Conservation (phyloP, 768 basidiomycete species). For the Gymnopilus dilepis region DNA sequence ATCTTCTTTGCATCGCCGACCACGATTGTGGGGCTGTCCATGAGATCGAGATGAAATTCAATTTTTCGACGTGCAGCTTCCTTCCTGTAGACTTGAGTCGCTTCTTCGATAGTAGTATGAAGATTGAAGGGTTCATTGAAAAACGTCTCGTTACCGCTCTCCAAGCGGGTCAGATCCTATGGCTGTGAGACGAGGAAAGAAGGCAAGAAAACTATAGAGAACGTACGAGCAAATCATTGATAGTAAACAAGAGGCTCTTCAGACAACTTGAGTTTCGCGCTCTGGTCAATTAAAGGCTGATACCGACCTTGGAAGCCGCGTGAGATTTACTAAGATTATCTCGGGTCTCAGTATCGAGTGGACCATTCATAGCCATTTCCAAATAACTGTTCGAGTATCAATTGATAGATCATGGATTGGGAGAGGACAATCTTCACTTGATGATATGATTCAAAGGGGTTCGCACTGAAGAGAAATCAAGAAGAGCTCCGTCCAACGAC, state of each 20-base stretch:
- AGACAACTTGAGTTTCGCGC: no score
- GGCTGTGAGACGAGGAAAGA: not conserved
- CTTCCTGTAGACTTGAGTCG: constrained; percentile 62
- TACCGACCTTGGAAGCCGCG: constrained; percentile 70
- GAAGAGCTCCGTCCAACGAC: not conserved
- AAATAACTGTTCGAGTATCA: constrained; percentile 55
- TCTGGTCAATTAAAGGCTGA: not conserved
- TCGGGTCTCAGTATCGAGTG: constrained; percentile 72
- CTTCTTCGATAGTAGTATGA: constrained; percentile 61
- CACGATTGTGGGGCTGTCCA: constrained; percentile 59
- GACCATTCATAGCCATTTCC: constrained; percentile 80
- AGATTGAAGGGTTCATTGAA: constrained; percentile 82
- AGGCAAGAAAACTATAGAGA: not conserved
- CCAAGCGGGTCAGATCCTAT: constrained; percentile 76
- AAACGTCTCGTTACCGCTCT: constrained; percentile 74
- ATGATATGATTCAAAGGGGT: constrained; percentile 86
- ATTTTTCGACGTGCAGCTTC: constrained; percentile 71
- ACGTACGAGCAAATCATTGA: constrained; percentile 75
- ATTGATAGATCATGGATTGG: not conserved
- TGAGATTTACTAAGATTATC: constrained; percentile 76
- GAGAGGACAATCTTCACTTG: constrained; percentile 50
- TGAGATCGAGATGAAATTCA: constrained; percentile 60
- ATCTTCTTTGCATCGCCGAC: constrained; percentile 79
- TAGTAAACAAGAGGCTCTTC: constrained; percentile 77
- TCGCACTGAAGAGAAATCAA: constrained; percentile 48